Conservation (phyloP, 495 filamentous ascomycete species). For the Penicillium daleae region DNA sequence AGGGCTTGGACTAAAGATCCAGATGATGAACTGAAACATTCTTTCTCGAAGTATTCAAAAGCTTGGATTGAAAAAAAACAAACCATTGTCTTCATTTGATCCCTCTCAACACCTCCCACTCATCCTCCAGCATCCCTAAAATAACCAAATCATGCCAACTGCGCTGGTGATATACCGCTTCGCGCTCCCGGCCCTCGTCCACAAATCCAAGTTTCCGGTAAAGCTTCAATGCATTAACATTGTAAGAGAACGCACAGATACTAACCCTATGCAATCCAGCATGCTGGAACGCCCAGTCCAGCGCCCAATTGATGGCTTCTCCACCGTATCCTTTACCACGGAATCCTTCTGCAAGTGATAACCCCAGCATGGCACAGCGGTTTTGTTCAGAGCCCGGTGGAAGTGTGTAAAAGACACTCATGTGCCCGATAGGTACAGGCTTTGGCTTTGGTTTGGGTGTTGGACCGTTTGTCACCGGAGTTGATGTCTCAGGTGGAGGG, state of each 20-base stretch:
- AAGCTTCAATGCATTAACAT: neutral
- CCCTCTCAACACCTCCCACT: neutral
- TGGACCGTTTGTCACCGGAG: neutral
- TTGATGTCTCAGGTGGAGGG: neutral
- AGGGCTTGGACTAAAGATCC: too few species aligned
- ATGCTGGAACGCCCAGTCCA: neutral
- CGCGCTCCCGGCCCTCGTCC: neutral
- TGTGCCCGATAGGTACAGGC: neutral
- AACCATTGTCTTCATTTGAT: neutral
- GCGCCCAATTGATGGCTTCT: neutral
- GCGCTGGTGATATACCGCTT: neutral
- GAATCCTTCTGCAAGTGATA: neutral
- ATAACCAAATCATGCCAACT: neutral
- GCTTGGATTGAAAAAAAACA: too few species aligned
- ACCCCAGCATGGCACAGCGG: neutral
- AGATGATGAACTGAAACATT: too few species aligned
- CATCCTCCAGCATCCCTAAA: neutral
- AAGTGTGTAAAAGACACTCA: neutral
- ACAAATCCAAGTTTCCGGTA: neutral
- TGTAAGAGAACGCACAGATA: neutral
- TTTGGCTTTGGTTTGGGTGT: neutral
- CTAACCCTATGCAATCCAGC: neutral
- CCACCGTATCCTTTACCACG: neutral
- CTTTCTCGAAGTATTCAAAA: too few species aligned
- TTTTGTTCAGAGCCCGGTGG: neutral